Conservation (phyloP, 768 basidiomycete genomes). For the Xerocomellus intermedius region DNA sequence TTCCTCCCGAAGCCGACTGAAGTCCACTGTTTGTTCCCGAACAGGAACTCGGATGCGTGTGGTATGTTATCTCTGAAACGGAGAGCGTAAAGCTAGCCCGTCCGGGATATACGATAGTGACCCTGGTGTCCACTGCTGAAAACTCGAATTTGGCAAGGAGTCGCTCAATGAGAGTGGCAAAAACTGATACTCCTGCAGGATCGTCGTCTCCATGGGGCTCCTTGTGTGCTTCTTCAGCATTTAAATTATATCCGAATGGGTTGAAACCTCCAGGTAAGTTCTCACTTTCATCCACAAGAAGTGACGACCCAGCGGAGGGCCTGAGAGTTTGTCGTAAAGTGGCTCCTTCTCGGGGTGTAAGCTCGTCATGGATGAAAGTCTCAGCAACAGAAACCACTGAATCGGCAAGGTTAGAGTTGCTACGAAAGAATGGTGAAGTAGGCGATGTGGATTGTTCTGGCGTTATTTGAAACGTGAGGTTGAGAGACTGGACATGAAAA, state of each 20-base stretch:
- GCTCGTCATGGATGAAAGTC: constrained; percentile 82
- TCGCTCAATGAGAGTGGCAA: constrained; percentile 76
- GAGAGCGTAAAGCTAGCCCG: constrained; percentile 60
- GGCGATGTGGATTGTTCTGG: constrained; percentile 18
- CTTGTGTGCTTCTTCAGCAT: constrained; percentile 36
- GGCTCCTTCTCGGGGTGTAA: constrained; percentile 69
- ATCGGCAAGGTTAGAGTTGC: constrained; percentile 54
- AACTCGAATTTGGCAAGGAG: constrained; percentile 79
- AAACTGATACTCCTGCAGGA: constrained; percentile 74
- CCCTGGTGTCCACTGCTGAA: constrained; percentile 62
- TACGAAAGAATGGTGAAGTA: constrained; percentile 8
- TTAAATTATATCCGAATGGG: constrained; percentile 40
- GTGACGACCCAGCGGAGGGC: constrained; percentile 36
- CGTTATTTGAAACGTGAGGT: constrained; percentile 60
- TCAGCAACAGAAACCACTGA: constrained; percentile 86
- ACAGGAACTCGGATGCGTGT: constrained; percentile 33
- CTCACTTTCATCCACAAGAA: constrained; percentile 35
- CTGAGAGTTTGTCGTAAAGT: constrained; percentile 69
- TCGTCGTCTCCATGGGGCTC: constrained; percentile 45
- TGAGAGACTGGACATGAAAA: constrained; percentile 64
- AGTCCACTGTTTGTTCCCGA: constrained; percentile 28
- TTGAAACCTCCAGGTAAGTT: constrained; percentile 69
- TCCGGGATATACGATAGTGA: constrained; percentile 67
- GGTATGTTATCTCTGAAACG: constrained; percentile 58
- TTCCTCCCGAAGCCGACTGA: constrained; percentile 15